Evolutionary conservation across 208 protist genomes (phyloP).

Genomic region (Willaertia magna): DNA sequence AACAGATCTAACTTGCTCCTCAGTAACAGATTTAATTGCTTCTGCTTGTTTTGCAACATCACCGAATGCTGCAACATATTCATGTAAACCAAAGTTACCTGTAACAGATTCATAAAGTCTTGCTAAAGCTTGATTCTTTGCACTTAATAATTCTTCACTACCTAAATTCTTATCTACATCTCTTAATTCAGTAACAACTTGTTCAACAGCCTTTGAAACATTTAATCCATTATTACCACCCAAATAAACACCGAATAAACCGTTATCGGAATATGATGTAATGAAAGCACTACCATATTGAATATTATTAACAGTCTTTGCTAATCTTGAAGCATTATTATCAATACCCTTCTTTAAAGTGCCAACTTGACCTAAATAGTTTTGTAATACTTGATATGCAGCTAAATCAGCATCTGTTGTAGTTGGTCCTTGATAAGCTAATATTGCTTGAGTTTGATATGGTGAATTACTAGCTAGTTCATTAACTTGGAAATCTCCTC

Average conservation of each 20-base stretch:
- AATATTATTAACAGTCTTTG: background rate
- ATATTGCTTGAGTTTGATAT: background rate
- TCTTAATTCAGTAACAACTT: background rate
- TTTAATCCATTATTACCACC: background rate
- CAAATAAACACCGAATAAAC: slow-evolving; percentile 3
- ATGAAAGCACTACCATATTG: background rate
- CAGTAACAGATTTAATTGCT: background rate
- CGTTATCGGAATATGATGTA: slow-evolving; percentile 3
- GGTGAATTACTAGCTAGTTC: background rate
- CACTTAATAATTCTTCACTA: background rate
- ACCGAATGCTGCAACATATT: background rate
- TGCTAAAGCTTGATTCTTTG: background rate
- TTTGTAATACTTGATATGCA: background rate
- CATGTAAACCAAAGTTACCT: background rate
- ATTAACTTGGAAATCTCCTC: background rate
- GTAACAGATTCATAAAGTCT: background rate
- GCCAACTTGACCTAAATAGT: background rate
- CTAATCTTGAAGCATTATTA: background rate
- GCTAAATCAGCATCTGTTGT: background rate
- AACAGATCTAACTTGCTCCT: background rate
- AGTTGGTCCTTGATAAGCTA: background rate
- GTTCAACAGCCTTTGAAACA: background rate
- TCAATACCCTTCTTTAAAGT: background rate
- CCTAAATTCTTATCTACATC: background rate
- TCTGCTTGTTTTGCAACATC: background rate